Evolutionary conservation across 495 filamentous ascomycete species (phyloP), one percentile per base, ranked within the genome.

Genomic region (Chaetomium cochliodes): DNA sequence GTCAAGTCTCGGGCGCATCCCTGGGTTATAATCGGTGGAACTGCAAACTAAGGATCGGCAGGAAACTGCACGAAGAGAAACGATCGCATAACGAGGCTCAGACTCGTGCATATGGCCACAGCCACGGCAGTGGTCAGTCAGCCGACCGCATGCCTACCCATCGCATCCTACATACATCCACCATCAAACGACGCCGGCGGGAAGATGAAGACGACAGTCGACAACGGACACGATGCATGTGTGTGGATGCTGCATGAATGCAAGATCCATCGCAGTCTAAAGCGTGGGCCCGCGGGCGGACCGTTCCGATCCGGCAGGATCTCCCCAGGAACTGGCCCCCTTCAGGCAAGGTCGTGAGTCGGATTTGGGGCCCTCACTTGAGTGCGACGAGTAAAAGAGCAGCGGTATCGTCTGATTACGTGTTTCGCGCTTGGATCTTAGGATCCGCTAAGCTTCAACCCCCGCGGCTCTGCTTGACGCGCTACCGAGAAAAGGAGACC

Each of bases 251-350:
- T 37, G 33, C 5, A 37, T 37, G 33, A 37, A 37, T 37, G 33
- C 33, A 37, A 8, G 9, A 37, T 37, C 5, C 33, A 7, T 37
- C 33, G 33, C 9, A 39, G 16, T 3, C n/a, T 20, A 7, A 30
- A 18, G 12, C 51, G n/a, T 20, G 9, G 18, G 2, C 41, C 7
- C 6, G 20, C 26, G 13, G 26, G 44, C 58, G 44, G 58, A 39
- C 46, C 58, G 58, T 13, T 60, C 58, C 46, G 58, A 60, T 60
- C 46, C 58, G 44, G 46, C 26, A 51, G 18, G 11, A 23, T 50
- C 46, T 51, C 44, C 20, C 44, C 18, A 30, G 28, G 16, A 23
- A 18, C n/a, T 60, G 46, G 15, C 18, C 46, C 15, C 2, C 46
- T 16, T 51, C 5, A 49, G 42, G 23, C 42, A 60, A 33, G 46